Base-by-base conservation (phyloP, 2,329 filamentous ascomycete species). In the Blastomyces gilchristii region DNA sequence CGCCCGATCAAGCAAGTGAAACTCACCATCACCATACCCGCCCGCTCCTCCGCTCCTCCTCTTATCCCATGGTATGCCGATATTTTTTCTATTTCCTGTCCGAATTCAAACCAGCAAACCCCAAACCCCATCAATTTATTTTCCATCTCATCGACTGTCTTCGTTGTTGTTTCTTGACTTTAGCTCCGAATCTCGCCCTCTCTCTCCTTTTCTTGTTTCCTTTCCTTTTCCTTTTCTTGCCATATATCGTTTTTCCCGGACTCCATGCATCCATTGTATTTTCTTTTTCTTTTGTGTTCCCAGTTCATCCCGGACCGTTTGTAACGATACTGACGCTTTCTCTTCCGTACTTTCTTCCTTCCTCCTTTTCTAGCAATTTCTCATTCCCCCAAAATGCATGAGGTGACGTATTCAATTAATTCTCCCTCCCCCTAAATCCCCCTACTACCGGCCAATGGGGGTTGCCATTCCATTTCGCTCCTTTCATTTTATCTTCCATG, bases 1-100 rank as follows among this genome's bases (percentile, higher is more conserved):
- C 76, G 93, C 91, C 69, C 89, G 90, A 75, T 88, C 91, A 67
- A 90, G 83, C 73, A 87, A 87, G 78, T 91, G 78, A 49, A 31
- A 14, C 3, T n/a, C 47, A 50, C 22, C 47, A 49, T 6, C n/a
- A n/a, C 4, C n/a, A 49, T 8, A 22, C n/a, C 45, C 45, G 8
- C 45, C n/a, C 18, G 5, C 18, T 11, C 18, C 4, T n/a, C 34
- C 16, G 28, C 28, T 31, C 28, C 28, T 31, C 28, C 28, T 31
- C 28, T 31, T 31, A 2, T 31, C 28, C 28, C 4, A 31, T 4
- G 2, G 2, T 43, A 14, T 43, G 3, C 41, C 16, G 3, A 31
- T 4, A 14, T 2, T 43, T 16, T 25, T 39, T 39, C 37, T 9
- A 22, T 52, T 28, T 28, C 2, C 49, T 1, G 5, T 52, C 28